These are phyloP conservation scores for Epichloe baconii DNA, from an alignment of 2,329 filamentous ascomycete genomes.

Conservation along the genomic window DNA sequence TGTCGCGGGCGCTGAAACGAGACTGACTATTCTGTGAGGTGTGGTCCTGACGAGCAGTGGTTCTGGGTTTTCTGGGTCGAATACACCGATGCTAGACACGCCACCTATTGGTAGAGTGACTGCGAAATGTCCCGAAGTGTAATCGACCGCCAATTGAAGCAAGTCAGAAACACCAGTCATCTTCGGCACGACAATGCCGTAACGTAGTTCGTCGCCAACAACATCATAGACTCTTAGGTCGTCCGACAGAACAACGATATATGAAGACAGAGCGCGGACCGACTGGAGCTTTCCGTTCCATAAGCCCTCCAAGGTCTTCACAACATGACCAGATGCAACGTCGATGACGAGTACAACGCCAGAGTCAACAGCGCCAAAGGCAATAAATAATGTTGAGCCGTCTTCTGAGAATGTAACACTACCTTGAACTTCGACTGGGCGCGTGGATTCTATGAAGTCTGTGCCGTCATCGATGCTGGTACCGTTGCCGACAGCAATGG, in stretches of 20 bases:
- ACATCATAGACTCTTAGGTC: constrained; percentile 72
- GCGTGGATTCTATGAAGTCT: constrained; percentile 12
- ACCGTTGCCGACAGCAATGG: constrained; percentile 38
- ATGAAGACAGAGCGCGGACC: constrained; percentile 59
- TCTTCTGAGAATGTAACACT: constrained; percentile 70
- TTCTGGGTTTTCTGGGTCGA: constrained; percentile 45
- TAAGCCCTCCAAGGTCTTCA: constrained; percentile 53
- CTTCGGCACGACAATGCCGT: constrained; percentile 44
- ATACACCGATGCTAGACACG: constrained; percentile 50
- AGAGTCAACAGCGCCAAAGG: constrained; percentile 38
- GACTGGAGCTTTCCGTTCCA: constrained; percentile 52
- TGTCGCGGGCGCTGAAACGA: constrained; percentile 50
- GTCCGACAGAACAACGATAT: constrained; percentile 62
- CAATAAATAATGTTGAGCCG: constrained; percentile 67
- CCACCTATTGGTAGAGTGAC: constrained; percentile 38
- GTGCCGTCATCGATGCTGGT: constrained; percentile 29
- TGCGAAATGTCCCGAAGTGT: constrained; percentile 50
- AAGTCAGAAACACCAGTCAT: constrained; percentile 28
- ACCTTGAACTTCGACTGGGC: constrained; percentile 35
- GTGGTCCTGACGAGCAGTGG: constrained; percentile 46
- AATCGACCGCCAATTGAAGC: constrained; percentile 60
- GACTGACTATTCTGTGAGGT: constrained; percentile 47
- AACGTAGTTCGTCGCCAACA: constrained; percentile 62
- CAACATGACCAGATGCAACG: constrained; percentile 51
- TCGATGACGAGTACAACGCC: constrained; percentile 67